A percentile compares a stretch with the other conserved stretches of the same genome.
Evolutionary conservation across 257 asterid species (phyloP).

Genomic region (Rhazya stricta): DNA sequence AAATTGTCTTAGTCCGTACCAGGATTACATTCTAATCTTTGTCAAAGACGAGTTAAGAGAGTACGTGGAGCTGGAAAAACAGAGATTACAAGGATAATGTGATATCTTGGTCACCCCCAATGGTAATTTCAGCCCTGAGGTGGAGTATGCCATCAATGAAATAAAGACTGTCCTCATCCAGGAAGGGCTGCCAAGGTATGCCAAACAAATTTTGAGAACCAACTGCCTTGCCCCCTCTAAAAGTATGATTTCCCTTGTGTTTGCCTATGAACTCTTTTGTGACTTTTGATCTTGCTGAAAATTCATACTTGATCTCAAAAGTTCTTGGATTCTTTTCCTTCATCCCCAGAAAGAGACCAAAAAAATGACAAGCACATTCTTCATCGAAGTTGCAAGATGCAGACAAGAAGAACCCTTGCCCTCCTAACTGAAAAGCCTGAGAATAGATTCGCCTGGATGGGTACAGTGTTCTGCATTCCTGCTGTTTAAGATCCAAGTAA

Average conservation of each 20-base stretch:
- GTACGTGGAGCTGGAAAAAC: background rate
- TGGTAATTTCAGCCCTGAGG: constrained; percentile 8
- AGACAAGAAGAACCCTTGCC: background rate
- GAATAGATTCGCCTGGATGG: constrained; percentile 4
- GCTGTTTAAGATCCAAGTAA: constrained; percentile 6
- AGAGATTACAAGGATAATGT: background rate
- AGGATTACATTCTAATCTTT: background rate
- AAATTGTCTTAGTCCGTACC: background rate
- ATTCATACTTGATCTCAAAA: constrained; percentile 2
- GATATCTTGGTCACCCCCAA: background rate
- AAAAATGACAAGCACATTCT: background rate
- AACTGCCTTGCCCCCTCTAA: constrained; percentile 6
- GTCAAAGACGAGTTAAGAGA: background rate
- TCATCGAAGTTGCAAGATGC: constrained; percentile 2
- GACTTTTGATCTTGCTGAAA: constrained; percentile 8
- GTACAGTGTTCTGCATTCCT: constrained; percentile 7
- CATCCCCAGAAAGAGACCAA: constrained; percentile 12
- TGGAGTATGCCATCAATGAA: constrained; percentile 8
- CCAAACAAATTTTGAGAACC: background rate
- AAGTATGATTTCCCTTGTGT: background rate
- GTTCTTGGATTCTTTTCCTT: constrained; percentile 1
- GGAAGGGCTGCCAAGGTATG: constrained; percentile 6
- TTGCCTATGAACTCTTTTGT: constrained; percentile 2
- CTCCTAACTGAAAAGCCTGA: constrained; percentile 7
- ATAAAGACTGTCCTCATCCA: background rate